These are phyloP conservation scores for Clonostachys rosea DNA, from an alignment of 2,329 filamentous ascomycete species.

Conservation along the genomic window DNA sequence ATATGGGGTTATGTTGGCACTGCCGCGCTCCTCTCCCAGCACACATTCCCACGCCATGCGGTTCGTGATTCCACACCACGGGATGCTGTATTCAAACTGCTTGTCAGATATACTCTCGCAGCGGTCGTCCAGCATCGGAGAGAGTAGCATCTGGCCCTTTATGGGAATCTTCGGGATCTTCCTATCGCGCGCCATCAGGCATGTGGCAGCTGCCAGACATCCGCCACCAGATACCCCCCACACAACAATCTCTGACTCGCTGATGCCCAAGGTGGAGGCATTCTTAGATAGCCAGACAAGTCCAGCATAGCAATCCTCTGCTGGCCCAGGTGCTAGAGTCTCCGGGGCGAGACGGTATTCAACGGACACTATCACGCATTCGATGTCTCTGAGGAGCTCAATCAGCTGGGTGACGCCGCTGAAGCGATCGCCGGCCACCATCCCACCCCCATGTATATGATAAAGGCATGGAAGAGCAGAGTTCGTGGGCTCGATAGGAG, in stretches of 20 bases:
- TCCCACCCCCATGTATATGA: conserved; percentile 13
- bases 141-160: conserved; percentile 33
- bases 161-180: conserved; percentile 14
- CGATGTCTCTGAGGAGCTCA: conserved; percentile 6
- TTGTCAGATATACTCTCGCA: conserved; percentile 18
- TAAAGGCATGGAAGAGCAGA: conserved; percentile 8
- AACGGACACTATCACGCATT: conserved; percentile 12
- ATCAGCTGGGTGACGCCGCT: conserved; percentile 9
- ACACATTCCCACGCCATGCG: conserved; percentile 32
- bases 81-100: conserved; percentile 21
- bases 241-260: conserved; percentile 28
- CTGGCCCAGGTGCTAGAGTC: conserved; percentile 8
- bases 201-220: conserved; percentile 28
- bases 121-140: conserved; percentile 41
- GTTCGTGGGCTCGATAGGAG: conserved; percentile 5
- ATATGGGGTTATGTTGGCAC: conserved; percentile 22
- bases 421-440: conserved; percentile 12
- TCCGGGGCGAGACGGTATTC: conserved; percentile 17
- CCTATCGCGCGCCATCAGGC: conserved; percentile 28
- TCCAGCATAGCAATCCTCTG: conserved; percentile 15
- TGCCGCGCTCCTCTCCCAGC: conserved; percentile 26
- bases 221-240: conserved; percentile 37
- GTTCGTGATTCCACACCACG: conserved; percentile 29
- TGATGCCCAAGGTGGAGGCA: conserved; percentile 29
- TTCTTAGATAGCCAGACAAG: conserved; percentile 29